phyloP scores from a whole-genome alignment of 2,329 filamentous ascomycete species.

The Coniochaeta pulveracea region DNA sequence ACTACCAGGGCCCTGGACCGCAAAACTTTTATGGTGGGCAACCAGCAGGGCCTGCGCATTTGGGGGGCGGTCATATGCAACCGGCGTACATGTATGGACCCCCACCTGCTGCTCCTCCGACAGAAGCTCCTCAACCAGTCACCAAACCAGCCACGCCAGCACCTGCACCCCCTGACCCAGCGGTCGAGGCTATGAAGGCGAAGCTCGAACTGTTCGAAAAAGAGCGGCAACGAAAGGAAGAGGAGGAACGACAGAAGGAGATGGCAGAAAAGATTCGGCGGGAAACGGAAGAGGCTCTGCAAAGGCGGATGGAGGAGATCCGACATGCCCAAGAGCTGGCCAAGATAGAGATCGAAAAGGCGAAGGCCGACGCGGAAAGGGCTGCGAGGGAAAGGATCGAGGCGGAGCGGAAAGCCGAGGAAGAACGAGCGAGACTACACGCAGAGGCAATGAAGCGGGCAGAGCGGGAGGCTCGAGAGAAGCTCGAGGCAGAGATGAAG shows the following conservation, averaged over 20 bases:
- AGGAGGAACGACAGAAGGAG: conserved; percentile 28
- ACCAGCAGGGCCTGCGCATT: too few relatives aligned
- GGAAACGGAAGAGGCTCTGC: conserved; percentile 15
- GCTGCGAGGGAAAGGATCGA: conserved; percentile 28
- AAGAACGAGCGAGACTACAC: conserved; percentile 19
- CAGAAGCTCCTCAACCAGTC: conserved; percentile 25
- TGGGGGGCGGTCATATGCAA: conserved; percentile 14
- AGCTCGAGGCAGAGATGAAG: conserved; percentile 21
- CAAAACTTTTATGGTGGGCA: conserved; percentile 12
- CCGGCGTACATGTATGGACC: conserved; percentile 24
- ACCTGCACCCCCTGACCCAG: conserved; percentile 33
- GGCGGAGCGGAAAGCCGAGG: conserved; percentile 24
- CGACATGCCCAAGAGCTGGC: conserved; percentile 31
- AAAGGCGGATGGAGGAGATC: conserved; percentile 16
- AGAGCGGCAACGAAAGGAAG: conserved; percentile 32
- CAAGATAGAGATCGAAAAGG: conserved; percentile 33
- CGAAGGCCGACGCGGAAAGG: conserved; percentile 32
- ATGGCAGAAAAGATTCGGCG: conserved; percentile 28
- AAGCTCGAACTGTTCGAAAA: conserved; percentile 41
- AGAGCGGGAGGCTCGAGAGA: conserved; percentile 20
- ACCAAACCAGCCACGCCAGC: conserved; percentile 22
- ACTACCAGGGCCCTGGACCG: conserved; percentile 20
- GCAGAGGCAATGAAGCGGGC: conserved; percentile 21
- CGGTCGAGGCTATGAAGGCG: conserved; percentile 50
- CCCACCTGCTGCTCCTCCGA: conserved; percentile 29